These are phyloP conservation scores for Purshia tridentata DNA, from an alignment of 306 rosid genomes.

Conservation along the genomic window DNA sequence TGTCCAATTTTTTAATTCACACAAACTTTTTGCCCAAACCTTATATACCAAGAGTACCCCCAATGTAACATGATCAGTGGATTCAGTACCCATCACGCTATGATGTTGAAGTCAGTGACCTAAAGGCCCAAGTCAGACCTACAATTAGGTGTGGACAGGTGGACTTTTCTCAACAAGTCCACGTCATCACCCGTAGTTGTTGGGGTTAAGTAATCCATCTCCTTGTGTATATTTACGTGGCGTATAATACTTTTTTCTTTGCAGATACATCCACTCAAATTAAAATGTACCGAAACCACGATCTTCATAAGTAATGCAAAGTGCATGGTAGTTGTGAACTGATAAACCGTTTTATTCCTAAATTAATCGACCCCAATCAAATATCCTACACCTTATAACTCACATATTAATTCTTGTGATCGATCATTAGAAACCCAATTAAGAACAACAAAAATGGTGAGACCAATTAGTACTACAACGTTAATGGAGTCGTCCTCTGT, in stretches of 20 bases:
- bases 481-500: slow-evolving; percentile 53
- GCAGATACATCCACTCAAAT: slow-evolving; percentile 52
- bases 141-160: slow-evolving; percentile 23
- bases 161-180: neutral
- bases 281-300: too few relatives aligned
- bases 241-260: slow-evolving; percentile 48
- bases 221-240: slow-evolving; percentile 34
- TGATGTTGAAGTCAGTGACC: neutral
- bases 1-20: neutral
- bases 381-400: neutral
- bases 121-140: neutral
- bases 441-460: too few relatives aligned
- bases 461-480: too few relatives aligned
- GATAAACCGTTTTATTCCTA: slow-evolving; percentile 54
- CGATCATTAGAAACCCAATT: too few relatives aligned
- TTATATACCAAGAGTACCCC: neutral
- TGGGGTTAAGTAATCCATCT: slow-evolving; percentile 68
- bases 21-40: neutral
- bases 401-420: too few relatives aligned
- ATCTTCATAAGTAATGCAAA: too few relatives aligned
- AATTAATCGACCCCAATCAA: slow-evolving; percentile 18
- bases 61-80: neutral
- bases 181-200: slow-evolving; percentile 34
- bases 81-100: neutral
- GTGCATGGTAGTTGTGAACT: slow-evolving; percentile 51